Base-by-base conservation (phyloP, 495 filamentous ascomycete species). In the Hyphodiscus hymeniophilus region DNA sequence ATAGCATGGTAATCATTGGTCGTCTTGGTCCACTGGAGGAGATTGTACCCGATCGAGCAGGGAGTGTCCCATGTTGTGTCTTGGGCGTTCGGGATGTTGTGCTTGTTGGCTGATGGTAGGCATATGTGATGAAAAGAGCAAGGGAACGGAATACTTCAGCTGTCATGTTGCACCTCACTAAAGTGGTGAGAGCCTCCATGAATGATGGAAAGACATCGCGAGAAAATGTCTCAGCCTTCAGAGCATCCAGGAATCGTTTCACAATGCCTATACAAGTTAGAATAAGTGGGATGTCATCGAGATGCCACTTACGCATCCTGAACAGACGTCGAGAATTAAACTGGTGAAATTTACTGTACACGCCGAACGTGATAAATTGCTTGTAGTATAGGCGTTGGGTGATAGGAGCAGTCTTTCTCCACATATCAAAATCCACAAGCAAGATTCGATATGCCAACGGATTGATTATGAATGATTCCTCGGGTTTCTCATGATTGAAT, bases 391-490 rank as follows among this genome's bases (percentile, higher is more conserved):
- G 68, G 50, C 84, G 81, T 54, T 95, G 86, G 2, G 89, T 84
- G 18, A 75, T 66, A 3, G 73, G 49, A 34, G 81, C 82, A 30
- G 85, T 85, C 62, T 79, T 82, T 56, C 90, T 76, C 92, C 92
- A 98, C 31, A 84, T 77, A 54, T 97, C 91, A 55, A 87, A 79
- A 66, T 98, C 92, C 34, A 97, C 85, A 18, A 98, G 70, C 24
- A 98, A 73, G 34, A 95, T 77, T 38, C 94, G 79, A 64, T 95
- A 97, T 3, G 92, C 92, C 28, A 98, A 71, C 2, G 92, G 89
- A 59, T 98, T 98, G 52, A 90, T 85, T 62, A 98, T 94, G 52
- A 96, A 84, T 10, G 89, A 94, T 34, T 87, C 81, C 52, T 84
- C 78, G 13, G 88, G 85, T 42, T 80, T 74, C 42, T 80, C 69